Percentiles rank a stretch among this genome's conserved stretches.
Evolutionary conservation across 768 basidiomycete species (phyloP).

Genomic region (Cyclocybe aegerita): DNA sequence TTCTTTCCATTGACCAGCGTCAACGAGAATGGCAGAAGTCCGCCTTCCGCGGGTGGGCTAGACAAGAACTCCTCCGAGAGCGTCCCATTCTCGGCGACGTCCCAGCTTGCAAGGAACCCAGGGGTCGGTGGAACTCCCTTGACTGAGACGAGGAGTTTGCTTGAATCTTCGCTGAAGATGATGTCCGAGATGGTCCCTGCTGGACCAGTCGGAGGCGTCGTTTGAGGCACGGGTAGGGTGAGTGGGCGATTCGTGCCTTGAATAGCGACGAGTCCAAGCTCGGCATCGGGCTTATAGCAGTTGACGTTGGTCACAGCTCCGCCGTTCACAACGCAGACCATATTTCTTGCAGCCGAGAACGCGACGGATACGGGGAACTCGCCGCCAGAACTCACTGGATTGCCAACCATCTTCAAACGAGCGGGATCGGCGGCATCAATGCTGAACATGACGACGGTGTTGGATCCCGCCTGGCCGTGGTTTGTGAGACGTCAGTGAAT

Average conservation of each 20-base stretch:
- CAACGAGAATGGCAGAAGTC: slow-evolving; percentile 51
- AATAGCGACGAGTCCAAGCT: slow-evolving; percentile 37
- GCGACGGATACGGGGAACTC: slow-evolving; percentile 51
- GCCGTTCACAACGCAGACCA: slow-evolving; percentile 42
- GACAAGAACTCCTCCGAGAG: slow-evolving; percentile 41
- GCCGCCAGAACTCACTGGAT: slow-evolving; percentile 42
- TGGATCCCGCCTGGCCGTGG: slow-evolving; percentile 42
- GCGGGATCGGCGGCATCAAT: slow-evolving; percentile 45
- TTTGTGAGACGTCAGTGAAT: not conserved
- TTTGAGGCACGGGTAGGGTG: slow-evolving; percentile 39
- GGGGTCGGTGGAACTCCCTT: slow-evolving; percentile 48
- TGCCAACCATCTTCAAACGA: slow-evolving; percentile 39
- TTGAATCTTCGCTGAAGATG: slow-evolving; percentile 45
- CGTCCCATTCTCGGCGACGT: slow-evolving; percentile 41
- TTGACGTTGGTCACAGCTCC: slow-evolving; percentile 45
- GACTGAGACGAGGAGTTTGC: slow-evolving; percentile 44
- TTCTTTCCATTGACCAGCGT: slow-evolving; percentile 31
- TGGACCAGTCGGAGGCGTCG: slow-evolving; percentile 50
- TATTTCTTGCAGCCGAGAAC: slow-evolving; percentile 28
- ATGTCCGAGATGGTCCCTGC: slow-evolving; percentile 43
- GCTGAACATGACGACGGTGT: slow-evolving; percentile 38
- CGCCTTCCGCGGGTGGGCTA: slow-evolving; percentile 31
- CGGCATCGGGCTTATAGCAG: slow-evolving; percentile 44
- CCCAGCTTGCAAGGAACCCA: slow-evolving; percentile 52
- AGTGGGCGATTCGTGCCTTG: slow-evolving; percentile 42